A percentile compares a stretch with the other conserved stretches of the same genome.
phyloP scores from a whole-genome alignment of 2,329 filamentous ascomycete species.

The Xylariaceae sp. region DNA sequence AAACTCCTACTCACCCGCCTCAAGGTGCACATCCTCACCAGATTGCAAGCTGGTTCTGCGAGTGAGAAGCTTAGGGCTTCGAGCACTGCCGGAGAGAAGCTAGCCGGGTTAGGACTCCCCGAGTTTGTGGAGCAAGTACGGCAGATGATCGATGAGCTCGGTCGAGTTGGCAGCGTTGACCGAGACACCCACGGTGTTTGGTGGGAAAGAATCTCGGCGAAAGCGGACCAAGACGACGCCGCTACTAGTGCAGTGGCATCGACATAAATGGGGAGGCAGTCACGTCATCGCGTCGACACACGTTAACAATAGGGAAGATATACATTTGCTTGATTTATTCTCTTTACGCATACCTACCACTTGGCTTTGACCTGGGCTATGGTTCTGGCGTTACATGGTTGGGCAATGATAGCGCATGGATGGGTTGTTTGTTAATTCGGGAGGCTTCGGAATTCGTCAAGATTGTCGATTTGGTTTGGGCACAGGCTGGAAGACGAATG shows the following conservation, averaged over 20 bases:
- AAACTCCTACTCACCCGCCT: conserved; percentile 64
- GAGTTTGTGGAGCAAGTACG: conserved; percentile 68
- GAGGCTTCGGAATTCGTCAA: conserved; percentile 16
- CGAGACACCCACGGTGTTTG: conserved; percentile 61
- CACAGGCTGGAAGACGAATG: conserved; percentile 3
- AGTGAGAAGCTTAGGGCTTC: conserved; percentile 66
- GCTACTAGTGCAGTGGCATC: conserved; percentile 10
- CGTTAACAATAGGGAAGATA: conserved; percentile 17
- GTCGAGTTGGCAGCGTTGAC: conserved; percentile 61
- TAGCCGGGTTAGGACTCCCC: conserved; percentile 63
- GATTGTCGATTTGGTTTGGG: conserved; percentile 11
- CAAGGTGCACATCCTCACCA: conserved; percentile 58
- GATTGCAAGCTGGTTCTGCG: conserved; percentile 60
- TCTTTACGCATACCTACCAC: conserved; percentile 12
- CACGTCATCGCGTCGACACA: conserved; percentile 8
- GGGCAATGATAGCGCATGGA: conserved; percentile 19
- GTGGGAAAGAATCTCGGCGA: conserved; percentile 63
- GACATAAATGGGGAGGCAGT: conserved; percentile 7
- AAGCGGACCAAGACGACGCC: conserved; percentile 42
- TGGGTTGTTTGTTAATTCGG: conserved; percentile 10
- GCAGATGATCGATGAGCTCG: conserved; percentile 63
- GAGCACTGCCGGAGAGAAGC: conserved; percentile 62
- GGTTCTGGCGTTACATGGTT: conserved; percentile 21
- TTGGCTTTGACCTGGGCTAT: conserved; percentile 19
- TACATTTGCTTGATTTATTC: conserved; percentile 20